Conservation (phyloP, 108 stramenopile species). For the Pseudonitzschia pungens region DNA sequence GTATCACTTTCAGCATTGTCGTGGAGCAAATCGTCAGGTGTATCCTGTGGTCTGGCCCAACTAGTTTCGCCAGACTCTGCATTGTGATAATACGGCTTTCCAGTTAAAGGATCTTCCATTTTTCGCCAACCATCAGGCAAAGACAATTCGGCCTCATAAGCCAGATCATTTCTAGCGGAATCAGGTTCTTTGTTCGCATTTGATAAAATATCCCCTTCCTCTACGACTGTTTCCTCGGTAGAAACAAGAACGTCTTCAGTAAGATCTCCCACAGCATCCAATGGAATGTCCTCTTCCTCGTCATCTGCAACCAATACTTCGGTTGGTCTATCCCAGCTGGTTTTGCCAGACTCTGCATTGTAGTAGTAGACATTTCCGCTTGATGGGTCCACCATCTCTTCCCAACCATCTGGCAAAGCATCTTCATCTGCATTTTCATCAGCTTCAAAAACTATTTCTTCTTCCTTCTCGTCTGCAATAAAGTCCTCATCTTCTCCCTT, state of each 20-base stretch:
- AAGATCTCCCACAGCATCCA: neutral
- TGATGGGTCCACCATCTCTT: constrained; percentile 18
- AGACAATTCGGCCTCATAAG: constrained; percentile 14
- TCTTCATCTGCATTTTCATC: neutral
- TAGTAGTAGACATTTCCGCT: constrained; percentile 27
- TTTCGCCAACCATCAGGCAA: constrained; percentile 63
- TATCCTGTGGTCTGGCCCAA: constrained; percentile 27
- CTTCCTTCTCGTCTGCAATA: neutral
- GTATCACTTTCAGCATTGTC: neutral
- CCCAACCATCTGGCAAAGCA: constrained; percentile 18
- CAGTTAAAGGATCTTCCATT: constrained; percentile 33
- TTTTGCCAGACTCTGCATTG: constrained; percentile 24
- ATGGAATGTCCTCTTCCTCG: neutral
- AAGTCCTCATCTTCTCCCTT: neutral
- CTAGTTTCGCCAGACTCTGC: constrained; percentile 30
- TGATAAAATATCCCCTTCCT: neutral
- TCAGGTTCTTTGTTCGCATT: constrained; percentile 6
- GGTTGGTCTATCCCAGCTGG: constrained; percentile 33
- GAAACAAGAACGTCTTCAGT: too few species aligned
- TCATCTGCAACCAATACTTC: neutral
- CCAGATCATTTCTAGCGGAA: neutral
- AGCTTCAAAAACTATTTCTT: neutral
- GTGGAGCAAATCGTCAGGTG: neutral
- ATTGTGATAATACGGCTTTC: constrained; percentile 55
- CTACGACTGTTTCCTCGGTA: neutral